Base-by-base conservation (phyloP, 1,284 basidiomycete species). In the Boletus sp. region DNA sequence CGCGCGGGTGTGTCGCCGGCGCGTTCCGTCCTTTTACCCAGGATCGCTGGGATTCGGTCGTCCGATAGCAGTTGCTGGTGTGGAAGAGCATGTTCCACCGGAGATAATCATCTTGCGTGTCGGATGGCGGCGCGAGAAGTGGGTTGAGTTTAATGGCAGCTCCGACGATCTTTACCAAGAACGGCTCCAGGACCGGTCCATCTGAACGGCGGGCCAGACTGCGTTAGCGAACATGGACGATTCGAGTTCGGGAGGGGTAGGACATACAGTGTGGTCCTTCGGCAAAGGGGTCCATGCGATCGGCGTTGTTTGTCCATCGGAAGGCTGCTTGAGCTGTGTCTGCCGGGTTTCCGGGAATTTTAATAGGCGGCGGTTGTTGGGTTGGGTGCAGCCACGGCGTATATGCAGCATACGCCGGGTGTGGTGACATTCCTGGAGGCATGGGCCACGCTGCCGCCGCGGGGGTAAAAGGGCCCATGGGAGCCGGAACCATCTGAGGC, bases 81-180 rank as follows among this genome's bases (percentile, higher is more conserved):
- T 71, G 69, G 65, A 81, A 86, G 42, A 84, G 72, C 81, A 89
- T 84, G 66, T 84, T 84, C 84, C 86, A 89, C 46, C 75, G 77
- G 32, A 89, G 68, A 59, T 77, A 77, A 12, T 73, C 70, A 2
- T 77, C 73, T 19, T 66, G 66, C 5, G 70, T 69, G 10, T 82
- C 79, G 1, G 69, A 55, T 6, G 73, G 65, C 0, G 80, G 78
- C 4, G 66, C 56, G 7, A 88, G 68, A 27, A 88, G 72, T 0
- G 86, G 84, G 59, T 88, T 86, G 16, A 88, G 53, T 43, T 67
- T 62, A 4, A 81, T 57, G 5, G 57, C 56, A 1, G 78, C 78
- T 0, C 70, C 58, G 5, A 85, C 72, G 20, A 77, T 67, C 40
- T 70, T 71, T 17, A 74, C 63, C 25, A 82, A 62, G 55, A 83